Evolutionary conservation across 306 rosid species (phyloP).

Genomic region (Castanea sativa): DNA sequence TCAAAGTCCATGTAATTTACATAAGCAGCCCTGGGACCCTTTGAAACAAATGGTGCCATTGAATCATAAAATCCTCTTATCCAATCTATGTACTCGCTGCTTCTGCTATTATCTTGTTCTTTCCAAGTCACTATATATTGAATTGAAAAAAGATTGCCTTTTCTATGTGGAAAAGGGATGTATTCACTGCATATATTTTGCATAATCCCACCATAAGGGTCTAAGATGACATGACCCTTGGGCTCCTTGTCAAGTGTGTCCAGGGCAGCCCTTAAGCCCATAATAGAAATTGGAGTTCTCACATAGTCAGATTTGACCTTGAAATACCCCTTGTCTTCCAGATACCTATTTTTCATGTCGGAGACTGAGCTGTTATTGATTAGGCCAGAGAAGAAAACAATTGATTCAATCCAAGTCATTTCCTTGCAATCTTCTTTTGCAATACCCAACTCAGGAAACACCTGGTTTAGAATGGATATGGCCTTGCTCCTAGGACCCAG

Average conservation of each 20-base stretch:
- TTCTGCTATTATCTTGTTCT: constrained; percentile 40
- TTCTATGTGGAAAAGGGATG: constrained; percentile 77
- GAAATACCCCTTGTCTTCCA: constrained; percentile 46
- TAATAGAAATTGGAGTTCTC: constrained; percentile 31
- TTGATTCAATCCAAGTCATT: constrained; percentile 83
- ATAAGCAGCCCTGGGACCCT: constrained; percentile 78
- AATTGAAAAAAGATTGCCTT: constrained; percentile 57
- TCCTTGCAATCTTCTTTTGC: constrained; percentile 49
- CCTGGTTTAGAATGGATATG: constrained; percentile 28
- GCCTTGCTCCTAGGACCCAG: constrained; percentile 39
- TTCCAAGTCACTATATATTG: constrained; percentile 71
- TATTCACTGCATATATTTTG: constrained; percentile 52
- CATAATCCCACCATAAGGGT: constrained; percentile 77
- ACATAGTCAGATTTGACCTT: constrained; percentile 79
- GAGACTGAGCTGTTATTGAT: constrained; percentile 31
- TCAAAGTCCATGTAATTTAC: constrained; percentile 75
- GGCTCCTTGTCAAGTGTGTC: constrained; percentile 55
- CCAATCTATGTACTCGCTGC: constrained; percentile 57
- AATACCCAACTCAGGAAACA: constrained; percentile 49
- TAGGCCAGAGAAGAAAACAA: constrained; percentile 61
- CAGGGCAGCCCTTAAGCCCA: constrained; percentile 42
- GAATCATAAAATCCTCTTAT: constrained; percentile 48
- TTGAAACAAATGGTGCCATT: constrained; percentile 63
- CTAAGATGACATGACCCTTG: constrained; percentile 53
- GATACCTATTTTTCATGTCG: constrained; percentile 49